A percentile compares a stretch with the other conserved stretches of the same genome.
phyloP scores from a whole-genome alignment of 2,329 filamentous ascomycete genomes.

The Dactylonectria macrodidyma region DNA sequence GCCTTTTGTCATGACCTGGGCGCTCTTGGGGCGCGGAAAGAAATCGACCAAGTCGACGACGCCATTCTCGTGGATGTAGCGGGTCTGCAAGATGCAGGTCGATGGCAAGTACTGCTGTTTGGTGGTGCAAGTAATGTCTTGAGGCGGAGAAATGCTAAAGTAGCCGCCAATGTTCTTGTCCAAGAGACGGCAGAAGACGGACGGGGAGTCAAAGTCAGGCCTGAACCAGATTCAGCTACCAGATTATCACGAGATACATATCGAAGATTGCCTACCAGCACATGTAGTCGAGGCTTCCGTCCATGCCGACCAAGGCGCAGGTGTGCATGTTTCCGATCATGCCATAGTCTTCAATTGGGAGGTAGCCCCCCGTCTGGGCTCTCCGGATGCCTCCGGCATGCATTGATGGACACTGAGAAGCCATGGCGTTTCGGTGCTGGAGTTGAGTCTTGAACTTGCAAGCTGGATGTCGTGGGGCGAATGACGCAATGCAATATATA shows the following conservation, averaged over 20 bases:
- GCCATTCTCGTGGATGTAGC: conserved; percentile 83
- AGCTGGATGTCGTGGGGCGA: not conserved
- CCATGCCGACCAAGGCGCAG: conserved; percentile 81
- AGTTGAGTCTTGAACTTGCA: not conserved
- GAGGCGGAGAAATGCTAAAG: conserved; percentile 75
- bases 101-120: conserved; percentile 85
- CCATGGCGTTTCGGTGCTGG: conserved; percentile 46
- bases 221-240: conserved; percentile 53
- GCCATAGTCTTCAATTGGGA: conserved; percentile 82
- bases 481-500: conserved; percentile 14
- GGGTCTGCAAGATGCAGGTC: conserved; percentile 82
- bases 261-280: conserved; percentile 70
- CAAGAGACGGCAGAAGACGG: conserved; percentile 80
- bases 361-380: conserved; percentile 62
- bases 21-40: conserved; percentile 78
- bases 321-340: conserved; percentile 87
- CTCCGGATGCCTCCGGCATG: conserved; percentile 52
- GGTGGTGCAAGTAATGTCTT: conserved; percentile 70
- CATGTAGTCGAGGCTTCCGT: conserved; percentile 83
- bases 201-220: conserved; percentile 85
- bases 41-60: conserved; percentile 83
- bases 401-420: conserved; percentile 50
- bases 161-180: conserved; percentile 83
- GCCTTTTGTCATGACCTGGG: conserved; percentile 64
- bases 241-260: not conserved